These are phyloP conservation scores for Lactarius akahatsu DNA, from an alignment of 768 basidiomycete genomes.

Conservation along the genomic window DNA sequence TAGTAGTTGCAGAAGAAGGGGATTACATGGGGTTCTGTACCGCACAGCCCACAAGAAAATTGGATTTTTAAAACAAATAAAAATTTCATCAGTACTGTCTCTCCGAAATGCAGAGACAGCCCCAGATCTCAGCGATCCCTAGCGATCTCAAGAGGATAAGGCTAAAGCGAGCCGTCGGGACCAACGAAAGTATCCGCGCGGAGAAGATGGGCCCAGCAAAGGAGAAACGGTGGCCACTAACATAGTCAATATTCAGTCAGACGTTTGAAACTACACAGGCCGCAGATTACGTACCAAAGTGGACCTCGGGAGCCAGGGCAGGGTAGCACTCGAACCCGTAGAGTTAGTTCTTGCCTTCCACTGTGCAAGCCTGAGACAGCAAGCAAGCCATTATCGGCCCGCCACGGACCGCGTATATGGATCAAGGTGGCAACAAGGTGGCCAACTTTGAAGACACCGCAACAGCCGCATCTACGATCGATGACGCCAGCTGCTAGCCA, in stretches of 20 bases:
- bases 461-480: not conserved
- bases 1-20: no score
- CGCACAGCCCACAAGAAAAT: no score
- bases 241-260: not conserved
- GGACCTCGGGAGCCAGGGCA: no score
- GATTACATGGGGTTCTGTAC: no score
- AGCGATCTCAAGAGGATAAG: not conserved
- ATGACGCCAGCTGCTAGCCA: not conserved
- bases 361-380: no score
- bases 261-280: not conserved
- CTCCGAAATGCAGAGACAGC: no score
- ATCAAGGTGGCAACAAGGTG: no score
- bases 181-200: not conserved
- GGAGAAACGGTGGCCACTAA: not conserved
- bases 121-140: not conserved
- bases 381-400: not conserved
- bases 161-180: not conserved
- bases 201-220: not conserved
- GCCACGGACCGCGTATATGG: not conserved
- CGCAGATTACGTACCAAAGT: not conserved
- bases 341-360: no score
- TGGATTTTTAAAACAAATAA: no score
- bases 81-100: no score
- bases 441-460: not conserved
- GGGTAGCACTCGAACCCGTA: no score